Evolutionary conservation across 371 early-diverging fungal species (phyloP).

Genomic region (Nematocida major): DNA sequence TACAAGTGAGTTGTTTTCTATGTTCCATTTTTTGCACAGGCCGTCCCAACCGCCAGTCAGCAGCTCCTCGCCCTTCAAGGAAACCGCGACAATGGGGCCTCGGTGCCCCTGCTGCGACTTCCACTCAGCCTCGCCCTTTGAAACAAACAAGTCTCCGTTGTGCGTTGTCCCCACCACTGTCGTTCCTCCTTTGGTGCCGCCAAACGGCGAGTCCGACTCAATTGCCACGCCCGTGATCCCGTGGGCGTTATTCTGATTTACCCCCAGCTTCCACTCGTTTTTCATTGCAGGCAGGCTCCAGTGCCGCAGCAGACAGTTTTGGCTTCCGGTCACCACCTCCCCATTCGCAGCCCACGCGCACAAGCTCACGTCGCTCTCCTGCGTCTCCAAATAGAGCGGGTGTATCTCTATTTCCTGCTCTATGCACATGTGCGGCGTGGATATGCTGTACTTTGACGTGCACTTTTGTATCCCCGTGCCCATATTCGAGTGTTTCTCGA

Average conservation of each 20-base stretch:
- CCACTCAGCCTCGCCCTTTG: slow-evolving; percentile 28
- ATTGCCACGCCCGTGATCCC: slow-evolving; percentile 47
- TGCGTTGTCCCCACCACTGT: slow-evolving; percentile 26
- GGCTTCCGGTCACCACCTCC: slow-evolving; percentile 44
- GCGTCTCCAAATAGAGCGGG: slow-evolving; percentile 22
- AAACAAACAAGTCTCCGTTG: slow-evolving; percentile 40
- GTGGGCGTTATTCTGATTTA: slow-evolving; percentile 38
- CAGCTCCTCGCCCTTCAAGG: slow-evolving; percentile 18
- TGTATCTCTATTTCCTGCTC: slow-evolving; percentile 35
- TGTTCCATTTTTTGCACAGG: slow-evolving; percentile 30
- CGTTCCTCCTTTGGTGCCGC: background rate
- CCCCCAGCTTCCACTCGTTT: slow-evolving; percentile 37
- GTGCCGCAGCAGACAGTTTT: slow-evolving; percentile 23
- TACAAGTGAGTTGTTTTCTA: slow-evolving; percentile 22
- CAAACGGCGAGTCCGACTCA: slow-evolving; percentile 36
- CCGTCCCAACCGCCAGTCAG: slow-evolving; percentile 47
- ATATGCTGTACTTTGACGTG: slow-evolving; percentile 40
- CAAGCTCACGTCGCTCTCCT: slow-evolving; percentile 44
- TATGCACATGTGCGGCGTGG: slow-evolving; percentile 36
- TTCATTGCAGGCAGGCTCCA: slow-evolving; percentile 13
- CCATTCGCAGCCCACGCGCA: slow-evolving; percentile 45
- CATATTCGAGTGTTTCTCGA: slow-evolving; percentile 37
- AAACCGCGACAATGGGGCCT: slow-evolving; percentile 41
- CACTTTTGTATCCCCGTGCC: background rate
- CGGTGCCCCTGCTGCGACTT: slow-evolving; percentile 14